Conservation (phyloP, 2,329 filamentous ascomycete genomes). For the Eurotiales sp. region DNA sequence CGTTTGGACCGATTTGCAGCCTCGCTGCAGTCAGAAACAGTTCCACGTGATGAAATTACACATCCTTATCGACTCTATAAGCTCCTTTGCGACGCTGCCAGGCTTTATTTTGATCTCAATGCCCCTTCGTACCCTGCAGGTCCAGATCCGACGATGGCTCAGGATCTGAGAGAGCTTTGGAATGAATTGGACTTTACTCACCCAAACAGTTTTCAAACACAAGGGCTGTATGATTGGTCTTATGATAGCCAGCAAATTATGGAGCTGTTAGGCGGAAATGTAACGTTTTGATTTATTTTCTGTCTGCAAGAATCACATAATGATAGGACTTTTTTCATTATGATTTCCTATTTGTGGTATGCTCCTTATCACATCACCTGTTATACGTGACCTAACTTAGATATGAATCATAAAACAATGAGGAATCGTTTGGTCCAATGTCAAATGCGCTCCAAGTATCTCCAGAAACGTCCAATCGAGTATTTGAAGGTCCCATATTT, state of each 20-base stretch:
- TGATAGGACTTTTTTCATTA: no score
- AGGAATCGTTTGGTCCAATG: background rate
- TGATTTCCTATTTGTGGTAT: no score
- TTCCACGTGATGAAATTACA: background rate
- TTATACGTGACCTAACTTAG: no score
- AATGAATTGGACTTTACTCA: background rate
- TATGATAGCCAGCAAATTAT: constrained; percentile 3
- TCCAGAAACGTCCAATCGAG: background rate
- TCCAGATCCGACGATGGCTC: background rate
- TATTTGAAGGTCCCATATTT: background rate
- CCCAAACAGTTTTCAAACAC: background rate
- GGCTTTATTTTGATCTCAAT: constrained; percentile 3
- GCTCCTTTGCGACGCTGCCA: constrained; percentile 9
- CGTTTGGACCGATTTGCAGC: background rate
- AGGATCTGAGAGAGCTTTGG: background rate
- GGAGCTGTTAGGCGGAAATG: no score
- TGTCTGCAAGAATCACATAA: no score
- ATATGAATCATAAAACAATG: no score
- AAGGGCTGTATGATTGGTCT: constrained; percentile 7
- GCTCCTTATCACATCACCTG: no score
- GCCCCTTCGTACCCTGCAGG: background rate
- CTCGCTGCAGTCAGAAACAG: background rate
- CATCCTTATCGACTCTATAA: constrained; percentile 7
- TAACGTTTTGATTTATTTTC: no score
- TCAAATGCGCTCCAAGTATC: background rate